Conservation (phyloP, 192 early-diverging fungal genomes). For the Allomyces macrogynus region DNA sequence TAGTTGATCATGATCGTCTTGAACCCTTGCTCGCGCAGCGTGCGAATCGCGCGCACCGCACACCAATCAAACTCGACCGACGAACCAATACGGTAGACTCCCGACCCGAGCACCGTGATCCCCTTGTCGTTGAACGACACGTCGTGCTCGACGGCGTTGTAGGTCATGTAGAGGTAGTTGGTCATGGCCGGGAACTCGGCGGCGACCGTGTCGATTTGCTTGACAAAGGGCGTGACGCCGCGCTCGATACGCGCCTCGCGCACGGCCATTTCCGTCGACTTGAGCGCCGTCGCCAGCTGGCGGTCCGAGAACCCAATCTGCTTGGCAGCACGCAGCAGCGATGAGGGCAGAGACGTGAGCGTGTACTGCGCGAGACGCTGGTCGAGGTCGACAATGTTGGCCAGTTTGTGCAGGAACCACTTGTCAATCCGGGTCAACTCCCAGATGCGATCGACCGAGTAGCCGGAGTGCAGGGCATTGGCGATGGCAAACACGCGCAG, state of each 20-base stretch:
- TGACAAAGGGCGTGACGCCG: constrained; percentile 80
- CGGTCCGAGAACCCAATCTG: constrained; percentile 93
- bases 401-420: constrained; percentile 94
- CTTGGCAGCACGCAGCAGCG: constrained; percentile 53
- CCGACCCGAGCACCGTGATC: constrained; percentile 88
- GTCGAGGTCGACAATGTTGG: constrained; percentile 68
- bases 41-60: constrained; percentile 85
- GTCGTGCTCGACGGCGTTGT: constrained; percentile 87
- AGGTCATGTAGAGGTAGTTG: constrained; percentile 97
- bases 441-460: constrained; percentile 78
- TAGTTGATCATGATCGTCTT: constrained; percentile 99
- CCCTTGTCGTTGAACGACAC: constrained; percentile 81
- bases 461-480: constrained; percentile 80
- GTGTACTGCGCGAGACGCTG: constrained; percentile 38
- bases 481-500: constrained; percentile 90
- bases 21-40: constrained; percentile 59
- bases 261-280: constrained; percentile 72
- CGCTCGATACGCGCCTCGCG: constrained; percentile 58
- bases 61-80: constrained; percentile 99
- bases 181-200: constrained; percentile 96
- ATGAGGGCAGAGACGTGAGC: constrained; percentile 31
- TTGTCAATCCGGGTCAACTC: constrained; percentile 80
- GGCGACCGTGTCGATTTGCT: constrained; percentile 96
- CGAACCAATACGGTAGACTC: constrained; percentile 94
- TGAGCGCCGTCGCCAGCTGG: constrained; percentile 50